Evolutionary conservation across 2,329 filamentous ascomycete genomes (phyloP), one percentile per base, ranked within the genome.

Genomic region (Metarhizium brunneum): DNA sequence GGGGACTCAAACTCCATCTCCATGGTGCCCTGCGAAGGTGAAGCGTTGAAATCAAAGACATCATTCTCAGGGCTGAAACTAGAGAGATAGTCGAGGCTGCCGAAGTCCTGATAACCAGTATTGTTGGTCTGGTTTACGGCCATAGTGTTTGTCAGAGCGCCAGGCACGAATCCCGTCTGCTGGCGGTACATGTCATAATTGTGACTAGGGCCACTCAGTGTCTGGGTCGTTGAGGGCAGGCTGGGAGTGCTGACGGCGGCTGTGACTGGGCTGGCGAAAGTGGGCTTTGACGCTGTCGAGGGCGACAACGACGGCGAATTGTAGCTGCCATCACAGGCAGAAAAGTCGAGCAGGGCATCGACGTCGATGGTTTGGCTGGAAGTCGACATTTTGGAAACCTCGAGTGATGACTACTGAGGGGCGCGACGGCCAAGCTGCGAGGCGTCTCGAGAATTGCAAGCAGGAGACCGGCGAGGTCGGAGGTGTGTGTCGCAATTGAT

Each of bases 141-240:
- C 67, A 94, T 82, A 13, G 92, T 88, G 71, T 83, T 88, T 47
- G 87, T 85, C 60, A 94, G 77, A 53, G 90, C 92, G 59, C 91
- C 91, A 1, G 90, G 86, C 0, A 94, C 90, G 35, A 96, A 85
- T 60, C 92, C 91, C 3, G 94, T 96, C 76, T 96, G 92, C 70
- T 99, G 94, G 75, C 90, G 89, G 76, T 96, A 95, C 67, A 90
- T 85, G 66, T 91, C 89, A 77, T 97, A 97, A 73, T 95, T 90
- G 75, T 96, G 92, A 71, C 90, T 96, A 8, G 94, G 92, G 40
- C 85, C 89, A 50, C 84, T 85, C 66, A 92, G 82, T 20, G 79
- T 83, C 36, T 81, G 79, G 59, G 86, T 81, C 54, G 76, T 73
- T 7, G 80, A 71, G 18, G 82, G 70, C 56, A 85, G 70, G 40